Conservation (phyloP, 192 early-diverging fungal genomes). For the Pilobolus umbonatus region DNA sequence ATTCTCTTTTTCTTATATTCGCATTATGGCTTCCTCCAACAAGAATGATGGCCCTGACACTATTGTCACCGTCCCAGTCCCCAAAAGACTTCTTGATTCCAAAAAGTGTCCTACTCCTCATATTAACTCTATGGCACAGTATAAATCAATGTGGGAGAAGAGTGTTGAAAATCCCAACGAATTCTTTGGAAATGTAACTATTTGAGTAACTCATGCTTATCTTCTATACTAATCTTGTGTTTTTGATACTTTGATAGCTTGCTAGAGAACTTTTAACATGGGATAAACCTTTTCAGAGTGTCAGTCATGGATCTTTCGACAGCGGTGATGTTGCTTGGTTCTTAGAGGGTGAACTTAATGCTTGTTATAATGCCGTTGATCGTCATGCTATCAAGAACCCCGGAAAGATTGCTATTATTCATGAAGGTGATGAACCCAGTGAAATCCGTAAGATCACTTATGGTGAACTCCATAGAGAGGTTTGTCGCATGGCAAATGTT, state of each 20-base stretch:
- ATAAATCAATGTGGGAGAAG: conserved; percentile 75
- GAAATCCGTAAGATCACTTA: conserved; percentile 75
- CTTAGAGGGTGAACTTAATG: conserved; percentile 84
- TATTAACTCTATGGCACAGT: conserved; percentile 70
- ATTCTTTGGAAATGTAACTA: conserved; percentile 82
- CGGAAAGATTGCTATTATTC: conserved; percentile 18
- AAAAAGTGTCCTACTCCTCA: conserved; percentile 61
- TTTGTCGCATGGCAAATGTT: conserved; percentile 80
- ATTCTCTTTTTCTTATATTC: background rate
- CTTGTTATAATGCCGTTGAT: conserved; percentile 92
- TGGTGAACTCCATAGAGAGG: conserved; percentile 73
- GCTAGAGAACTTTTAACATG: conserved; percentile 79
- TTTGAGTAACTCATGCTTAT: conserved; percentile 69
- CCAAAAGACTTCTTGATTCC: conserved; percentile 56
- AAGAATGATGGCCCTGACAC: conserved; percentile 6
- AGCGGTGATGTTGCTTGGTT: conserved; percentile 94
- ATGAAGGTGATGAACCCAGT: conserved; percentile 75
- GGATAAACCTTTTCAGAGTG: conserved; percentile 73
- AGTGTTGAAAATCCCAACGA: conserved; percentile 71
- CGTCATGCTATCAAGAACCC: conserved; percentile 13
- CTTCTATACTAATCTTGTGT: conserved; percentile 36
- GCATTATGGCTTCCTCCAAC: background rate
- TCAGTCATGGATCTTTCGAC: conserved; percentile 67
- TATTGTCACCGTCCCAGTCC: conserved; percentile 47
- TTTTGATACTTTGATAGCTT: conserved; percentile 42